Base-by-base conservation (phyloP, 1,139 yeast species). In the Taphrina deformans region DNA sequence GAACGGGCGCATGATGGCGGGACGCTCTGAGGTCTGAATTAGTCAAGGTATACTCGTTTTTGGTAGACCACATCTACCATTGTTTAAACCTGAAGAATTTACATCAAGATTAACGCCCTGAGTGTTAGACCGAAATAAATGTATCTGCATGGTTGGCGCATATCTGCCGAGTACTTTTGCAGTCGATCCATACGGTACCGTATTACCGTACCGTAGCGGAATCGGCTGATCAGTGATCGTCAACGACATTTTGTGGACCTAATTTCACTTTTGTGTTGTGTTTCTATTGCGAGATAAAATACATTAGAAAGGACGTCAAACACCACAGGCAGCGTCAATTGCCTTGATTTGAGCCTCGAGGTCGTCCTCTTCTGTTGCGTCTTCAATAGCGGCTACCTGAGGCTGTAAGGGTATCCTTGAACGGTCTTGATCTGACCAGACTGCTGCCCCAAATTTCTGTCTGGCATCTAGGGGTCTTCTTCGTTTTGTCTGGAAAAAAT, bases 251-350 rank as follows among this genome's bases (percentile, higher is more conserved):
- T n/a, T 10, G 41, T 18, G n/a, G n/a, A n/a, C n/a, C n/a, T n/a
- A n/a, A n/a, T n/a, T n/a, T n/a, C n/a, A n/a, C n/a, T n/a, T n/a
- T n/a, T n/a, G n/a, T n/a, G n/a, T n/a, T n/a, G n/a, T n/a, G n/a
- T n/a, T n/a, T n/a, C n/a, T n/a, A n/a, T n/a, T n/a, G n/a, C n/a
- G n/a, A n/a, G n/a, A n/a, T n/a, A n/a, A n/a, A n/a, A n/a, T n/a
- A n/a, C n/a, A n/a, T n/a, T n/a, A n/a, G n/a, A n/a, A n/a, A n/a
- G 5, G 41, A 7, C 27, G 10, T 44, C n/a, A 44, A 9, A 26
- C 27, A 35, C 24, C 56, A 59, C 63, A 59, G 10, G 63, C 63
- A 14, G 63, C 63, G 27, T 59, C 63, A n/a, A 59, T 59, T 26
- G 63, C 63, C n/a, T 29, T 27, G 50, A 59, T 50, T 5, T 50